Evolutionary conservation across 768 basidiomycete genomes (phyloP).

Genomic region (Phylloporus sp.): DNA sequence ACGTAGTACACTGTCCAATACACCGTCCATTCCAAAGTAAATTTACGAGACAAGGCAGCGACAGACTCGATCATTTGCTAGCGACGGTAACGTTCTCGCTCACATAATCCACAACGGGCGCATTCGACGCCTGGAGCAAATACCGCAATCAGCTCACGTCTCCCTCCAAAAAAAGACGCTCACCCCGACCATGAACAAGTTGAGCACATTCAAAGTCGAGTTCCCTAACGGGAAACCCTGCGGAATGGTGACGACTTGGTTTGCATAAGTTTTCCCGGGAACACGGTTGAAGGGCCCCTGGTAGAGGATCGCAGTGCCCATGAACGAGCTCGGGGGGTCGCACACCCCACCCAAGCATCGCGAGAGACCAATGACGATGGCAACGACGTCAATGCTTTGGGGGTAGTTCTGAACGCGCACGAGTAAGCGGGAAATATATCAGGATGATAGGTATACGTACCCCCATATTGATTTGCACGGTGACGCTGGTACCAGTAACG

Average conservation of each 20-base stretch:
- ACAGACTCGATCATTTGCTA: background rate
- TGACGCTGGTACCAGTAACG: conserved; percentile 3
- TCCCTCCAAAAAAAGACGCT: conserved; percentile 11
- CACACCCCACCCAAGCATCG: conserved; percentile 23
- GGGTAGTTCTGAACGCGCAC: conserved; percentile 13
- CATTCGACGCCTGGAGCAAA: conserved; percentile 9
- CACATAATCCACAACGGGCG: conserved; percentile 17
- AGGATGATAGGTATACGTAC: conserved; percentile 2
- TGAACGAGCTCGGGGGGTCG: conserved; percentile 15
- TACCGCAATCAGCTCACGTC: background rate
- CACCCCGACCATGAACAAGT: conserved; percentile 39
- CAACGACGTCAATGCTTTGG: conserved; percentile 24
- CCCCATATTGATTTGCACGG: conserved; percentile 17
- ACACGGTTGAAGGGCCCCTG: conserved; percentile 31
- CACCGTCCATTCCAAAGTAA: background rate
- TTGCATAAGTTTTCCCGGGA: conserved; percentile 18
- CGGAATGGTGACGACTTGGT: conserved; percentile 33
- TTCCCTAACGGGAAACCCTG: conserved; percentile 19
- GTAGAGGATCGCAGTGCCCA: conserved; percentile 34
- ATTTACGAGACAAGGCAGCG: too few species aligned
- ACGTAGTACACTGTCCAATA: background rate
- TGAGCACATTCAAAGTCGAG: conserved; percentile 34
- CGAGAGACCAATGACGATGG: conserved; percentile 30
- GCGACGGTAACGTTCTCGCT: conserved; percentile 18
- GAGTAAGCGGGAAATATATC: background rate